Evolutionary conservation across 2,329 filamentous ascomycete genomes (phyloP), one percentile per base, ranked within the genome.

Genomic region (Bimuria novae-zelandiae): DNA sequence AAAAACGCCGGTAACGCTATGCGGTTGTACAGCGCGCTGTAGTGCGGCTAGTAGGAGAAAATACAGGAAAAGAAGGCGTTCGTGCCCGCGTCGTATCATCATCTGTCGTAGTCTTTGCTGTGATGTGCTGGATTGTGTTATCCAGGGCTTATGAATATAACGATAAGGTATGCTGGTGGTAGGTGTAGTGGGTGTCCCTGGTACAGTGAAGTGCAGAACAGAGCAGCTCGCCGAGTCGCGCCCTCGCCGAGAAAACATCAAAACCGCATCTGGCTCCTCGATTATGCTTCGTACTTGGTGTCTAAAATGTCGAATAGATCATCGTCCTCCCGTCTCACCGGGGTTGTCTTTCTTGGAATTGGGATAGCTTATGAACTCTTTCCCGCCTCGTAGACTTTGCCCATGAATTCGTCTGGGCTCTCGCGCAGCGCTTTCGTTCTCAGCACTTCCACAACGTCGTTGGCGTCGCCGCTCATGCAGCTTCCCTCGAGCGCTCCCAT

Each of bases 401-500:
- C 62, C 67, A 71, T 69, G 40, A 73, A 73, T 19, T 64, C 67
- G 33, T 72, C 68, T 2, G 64, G 60, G 8, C 58, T 59, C 7
- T 62, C 42, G 2, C 58, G 57, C 16, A 67, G 43, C 36, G 43
- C 46, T 54, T 61, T 63, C 8, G 56, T 55, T 29, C 45, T 44
- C 7, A 71, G 30, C 1, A 54, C 53, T 1, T 37, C 30, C 10
- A 64, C 55, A 4, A 71, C 62, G n/a, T 56, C 60, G 32, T 52
- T 54, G 5, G 76, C 55, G 5, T 71, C 71, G 19, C 81, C 64
- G 30, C 61, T 60, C 52, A 64, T 50, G 47, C 65, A 69, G 17
- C 50, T 79, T 10, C 74, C 74, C 65, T 86, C 84, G 1, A 84
- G 61, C 6, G 70, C 68, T 0, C 73, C 71, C 17, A 94, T 71